phyloP scores from a whole-genome alignment of 768 basidiomycete species.

The Suillus alpinus region DNA sequence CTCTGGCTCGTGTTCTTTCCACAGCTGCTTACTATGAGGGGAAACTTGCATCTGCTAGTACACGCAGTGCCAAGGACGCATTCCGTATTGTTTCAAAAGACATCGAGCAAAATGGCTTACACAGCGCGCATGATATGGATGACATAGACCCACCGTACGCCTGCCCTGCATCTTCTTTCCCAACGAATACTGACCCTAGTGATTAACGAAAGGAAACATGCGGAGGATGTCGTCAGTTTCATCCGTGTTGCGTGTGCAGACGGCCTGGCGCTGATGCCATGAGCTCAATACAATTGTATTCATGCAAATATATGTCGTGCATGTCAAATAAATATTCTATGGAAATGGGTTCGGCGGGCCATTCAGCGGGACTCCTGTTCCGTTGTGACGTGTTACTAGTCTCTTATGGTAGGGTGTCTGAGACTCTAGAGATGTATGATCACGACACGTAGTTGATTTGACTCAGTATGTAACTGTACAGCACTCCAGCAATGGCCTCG shows the following conservation, averaged over 20 bases:
- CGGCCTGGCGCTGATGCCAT: constrained; percentile 52
- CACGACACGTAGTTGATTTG: not conserved
- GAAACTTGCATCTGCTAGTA: constrained; percentile 43
- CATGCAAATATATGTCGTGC: not conserved
- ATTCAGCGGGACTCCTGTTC: constrained; percentile 23
- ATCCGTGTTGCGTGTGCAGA: constrained; percentile 54
- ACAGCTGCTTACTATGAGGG: constrained; percentile 52
- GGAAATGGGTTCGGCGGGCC: not conserved
- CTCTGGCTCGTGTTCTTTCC: constrained; percentile 41
- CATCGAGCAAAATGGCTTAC: constrained; percentile 61
- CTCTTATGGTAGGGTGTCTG: constrained; percentile 20
- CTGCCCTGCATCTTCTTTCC: constrained; percentile 5
- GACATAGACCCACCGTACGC: constrained; percentile 47
- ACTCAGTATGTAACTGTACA: no score
- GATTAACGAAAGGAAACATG: constrained; percentile 32
- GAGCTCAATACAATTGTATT: constrained; percentile 11
- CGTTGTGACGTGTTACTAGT: constrained; percentile 2
- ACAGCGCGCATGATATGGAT: constrained; percentile 32
- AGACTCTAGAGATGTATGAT: not conserved
- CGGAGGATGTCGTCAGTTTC: constrained; percentile 53
- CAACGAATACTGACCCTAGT: constrained; percentile 18
- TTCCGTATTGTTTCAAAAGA: constrained; percentile 57
- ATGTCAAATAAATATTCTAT: not conserved
- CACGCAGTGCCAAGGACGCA: constrained; percentile 50
- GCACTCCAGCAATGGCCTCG: no score